Base-by-base conservation (phyloP, 768 basidiomycete genomes). In the Mycena metata region DNA sequence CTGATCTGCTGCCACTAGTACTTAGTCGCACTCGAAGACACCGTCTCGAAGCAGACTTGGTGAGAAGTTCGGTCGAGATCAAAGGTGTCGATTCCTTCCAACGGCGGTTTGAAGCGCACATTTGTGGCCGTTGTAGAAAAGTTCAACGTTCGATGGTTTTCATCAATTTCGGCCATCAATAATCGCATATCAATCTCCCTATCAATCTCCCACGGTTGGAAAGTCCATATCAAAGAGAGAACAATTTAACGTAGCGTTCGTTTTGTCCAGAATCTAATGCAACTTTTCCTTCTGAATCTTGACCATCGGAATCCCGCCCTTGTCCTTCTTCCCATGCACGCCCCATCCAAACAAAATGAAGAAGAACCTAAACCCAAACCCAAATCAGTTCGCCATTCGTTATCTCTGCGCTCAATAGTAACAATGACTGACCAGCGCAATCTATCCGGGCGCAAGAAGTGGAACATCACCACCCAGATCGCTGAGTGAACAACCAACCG, bases 311-410 rank as follows among this genome's bases (percentile, higher is more conserved):
- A 50, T 47, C 42, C 21, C 51, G 8, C 39, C 42, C n/a, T 36
- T 39, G 17, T 21, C 60, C 24, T 39, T 54, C 66, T 74, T 64
- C 39, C 59, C 69, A 69, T 78, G 74, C 11, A 84, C 80, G 9
- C 83, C 84, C 85, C 85, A 85, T 0, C 85, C 85, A 58, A 82
- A 81, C 80, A 86, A 78, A 59, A 84, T 85, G 70, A 85, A 85
- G 65, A 84, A 82, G 36, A 84, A 61, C 85, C 82, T 83, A 42
- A n/a, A n/a, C n/a, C n/a, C n/a, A n/a, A n/a, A 1, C 30, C 24
- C 26, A 5, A 24, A n/a, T 26, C 39, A 56, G 24, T 52, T 16
- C 23, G 17, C 23, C 1, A n/a, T 17, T 3, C n/a, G n/a, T n/a
- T n/a, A n/a, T n/a, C 46, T 24, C 62, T 23, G 52, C 41, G 35